These are phyloP conservation scores for Boletellus sp. DNA, from an alignment of 1,284 basidiomycete genomes.

Conservation along the genomic window DNA sequence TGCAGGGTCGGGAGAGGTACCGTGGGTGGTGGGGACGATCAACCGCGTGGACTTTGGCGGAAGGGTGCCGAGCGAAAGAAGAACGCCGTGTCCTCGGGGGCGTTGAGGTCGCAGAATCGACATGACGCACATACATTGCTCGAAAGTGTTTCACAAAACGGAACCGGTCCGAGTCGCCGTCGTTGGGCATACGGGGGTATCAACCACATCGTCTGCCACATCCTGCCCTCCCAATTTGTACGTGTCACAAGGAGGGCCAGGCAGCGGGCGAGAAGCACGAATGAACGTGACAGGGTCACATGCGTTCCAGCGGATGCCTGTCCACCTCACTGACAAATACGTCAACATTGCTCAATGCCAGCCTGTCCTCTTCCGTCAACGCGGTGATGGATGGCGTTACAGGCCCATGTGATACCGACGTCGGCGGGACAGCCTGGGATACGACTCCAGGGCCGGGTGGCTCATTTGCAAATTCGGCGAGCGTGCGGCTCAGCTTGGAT, in stretches of 20 bases:
- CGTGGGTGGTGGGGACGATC: background rate
- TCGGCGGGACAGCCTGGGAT: slow-evolving; percentile 30
- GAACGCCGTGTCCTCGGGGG: too few relatives aligned
- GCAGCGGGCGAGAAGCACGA: background rate
- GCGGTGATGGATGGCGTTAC: slow-evolving; percentile 11
- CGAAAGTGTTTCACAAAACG: too few relatives aligned
- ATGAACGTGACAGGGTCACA: slow-evolving; percentile 30
- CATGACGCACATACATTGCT: too few relatives aligned
- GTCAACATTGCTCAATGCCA: slow-evolving; percentile 37
- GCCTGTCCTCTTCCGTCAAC: slow-evolving; percentile 32
- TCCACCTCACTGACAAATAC: slow-evolving; percentile 60
- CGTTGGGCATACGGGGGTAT: too few relatives aligned
- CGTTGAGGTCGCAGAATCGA: too few relatives aligned
- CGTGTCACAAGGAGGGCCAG: too few relatives aligned
- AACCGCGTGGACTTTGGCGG: background rate
- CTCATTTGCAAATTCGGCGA: slow-evolving; percentile 32
- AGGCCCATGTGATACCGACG: slow-evolving; percentile 33
- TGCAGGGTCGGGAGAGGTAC: too few relatives aligned
- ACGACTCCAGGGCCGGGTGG: slow-evolving; percentile 3
- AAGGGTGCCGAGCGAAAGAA: too few relatives aligned
- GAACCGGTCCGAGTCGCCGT: too few relatives aligned
- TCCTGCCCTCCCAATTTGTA: too few relatives aligned
- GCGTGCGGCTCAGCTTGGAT: slow-evolving; percentile 46
- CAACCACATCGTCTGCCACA: too few relatives aligned
- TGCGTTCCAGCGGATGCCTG: slow-evolving; percentile 55